Evolutionary conservation across 2,329 filamentous ascomycete species (phyloP), one percentile per base, ranked within the genome.

Genomic region (Mariannaea sp.): DNA sequence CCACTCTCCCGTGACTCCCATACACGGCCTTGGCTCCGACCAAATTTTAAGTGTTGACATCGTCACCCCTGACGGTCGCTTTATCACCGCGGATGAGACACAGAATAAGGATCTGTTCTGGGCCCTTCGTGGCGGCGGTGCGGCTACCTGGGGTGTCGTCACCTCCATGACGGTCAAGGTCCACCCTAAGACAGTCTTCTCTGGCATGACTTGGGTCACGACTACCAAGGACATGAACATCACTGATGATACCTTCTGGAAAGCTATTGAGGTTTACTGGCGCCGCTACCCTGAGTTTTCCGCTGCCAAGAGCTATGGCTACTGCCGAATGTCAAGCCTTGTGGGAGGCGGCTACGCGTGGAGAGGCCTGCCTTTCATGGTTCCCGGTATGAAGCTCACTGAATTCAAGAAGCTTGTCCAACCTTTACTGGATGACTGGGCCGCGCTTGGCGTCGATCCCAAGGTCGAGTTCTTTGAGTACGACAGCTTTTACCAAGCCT

Each of bases 11-110:
- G 60, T 82, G 38, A 73, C 73, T 5, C 69, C 72, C 35, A 60
- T 74, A 12, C 76, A 75, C 53, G 68, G 79, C 35, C 68, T 79
- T 10, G 49, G 61, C 5, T 75, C 76, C 22, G 80, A 82, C 62
- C 76, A 80, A 62, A 73, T 78, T n/a, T 67, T 81, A 14, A 71
- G 73, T n/a, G 73, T 78, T 57, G 73, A 80, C 48, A 72, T 81
- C 20, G 73, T 81, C 14, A 75, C 75, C 3, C 69, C 76, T 0
- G 71, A 75, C 27, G 78, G 78, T 3, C 59, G 68, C 5, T 71
- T 77, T 36, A 60, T 77, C 32, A 71, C 72, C 43, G 73, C 69
- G n/a, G 73, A 73, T 50, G 64, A 73, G 27, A 70, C 64, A 13
- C 61, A 70, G n/a, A 71, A 81, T 57, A 46, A 68, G 0, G 79